Conservation (phyloP, 2,329 filamentous ascomycete genomes). For the Shiraia sp. region DNA sequence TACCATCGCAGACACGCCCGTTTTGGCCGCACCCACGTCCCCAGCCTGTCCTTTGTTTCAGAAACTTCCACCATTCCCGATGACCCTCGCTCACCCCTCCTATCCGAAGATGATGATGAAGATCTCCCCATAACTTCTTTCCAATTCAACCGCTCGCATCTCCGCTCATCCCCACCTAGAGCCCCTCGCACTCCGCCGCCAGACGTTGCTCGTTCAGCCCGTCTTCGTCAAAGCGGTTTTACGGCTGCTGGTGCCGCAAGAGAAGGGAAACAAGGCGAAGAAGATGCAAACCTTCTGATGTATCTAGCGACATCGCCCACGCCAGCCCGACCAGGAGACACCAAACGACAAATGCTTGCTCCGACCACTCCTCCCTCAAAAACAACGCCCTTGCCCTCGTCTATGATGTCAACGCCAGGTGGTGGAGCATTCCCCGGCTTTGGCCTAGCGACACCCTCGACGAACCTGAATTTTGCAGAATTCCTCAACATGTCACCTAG, state of each 20-base stretch:
- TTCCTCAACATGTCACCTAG: conserved; percentile 98
- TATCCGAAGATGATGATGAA: conserved; percentile 80
- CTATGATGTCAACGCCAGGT: conserved; percentile 86
- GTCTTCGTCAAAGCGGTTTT: conserved; percentile 47
- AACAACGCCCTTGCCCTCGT: conserved; percentile 70
- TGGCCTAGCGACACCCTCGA: conserved; percentile 74
- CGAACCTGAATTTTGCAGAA: conserved; percentile 90
- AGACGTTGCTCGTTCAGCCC: conserved; percentile 44
- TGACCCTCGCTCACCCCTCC: conserved; percentile 59
- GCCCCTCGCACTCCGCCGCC: conserved; percentile 49
- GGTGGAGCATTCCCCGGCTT: conserved; percentile 62
- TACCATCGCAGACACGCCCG: conserved; percentile 74
- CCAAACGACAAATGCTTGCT: conserved; percentile 53
- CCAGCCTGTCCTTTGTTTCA: conserved; percentile 78
- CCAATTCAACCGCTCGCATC: conserved; percentile 58
- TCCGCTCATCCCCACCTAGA: conserved; percentile 76
- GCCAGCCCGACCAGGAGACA: conserved; percentile 64
- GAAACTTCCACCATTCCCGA: conserved; percentile 68
- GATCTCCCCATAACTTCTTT: conserved; percentile 79
- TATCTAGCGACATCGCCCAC: conserved; percentile 93
- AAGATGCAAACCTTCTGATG: conserved; percentile 82
- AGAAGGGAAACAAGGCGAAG: conserved; percentile 67
- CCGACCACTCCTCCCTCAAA: conserved; percentile 61
- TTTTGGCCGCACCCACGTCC: conserved; percentile 70
- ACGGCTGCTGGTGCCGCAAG: conserved; percentile 44